Evolutionary conservation across 176 grass and related monocot species (phyloP).

Genomic region (Cenchrus fungigraminus): DNA sequence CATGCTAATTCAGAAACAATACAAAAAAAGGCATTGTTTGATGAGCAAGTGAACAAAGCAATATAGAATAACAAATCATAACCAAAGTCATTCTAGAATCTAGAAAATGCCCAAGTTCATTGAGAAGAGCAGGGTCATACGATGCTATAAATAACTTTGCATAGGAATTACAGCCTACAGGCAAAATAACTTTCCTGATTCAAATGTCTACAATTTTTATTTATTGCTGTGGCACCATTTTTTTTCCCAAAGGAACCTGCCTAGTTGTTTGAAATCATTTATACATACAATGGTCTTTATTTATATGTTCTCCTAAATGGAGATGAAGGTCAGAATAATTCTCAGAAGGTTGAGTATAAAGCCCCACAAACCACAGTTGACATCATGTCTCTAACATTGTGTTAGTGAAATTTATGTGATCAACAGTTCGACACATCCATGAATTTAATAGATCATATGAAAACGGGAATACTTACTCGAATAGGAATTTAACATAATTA

Average conservation of each 20-base stretch:
- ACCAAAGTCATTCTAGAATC: constrained; percentile 19
- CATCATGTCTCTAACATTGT: background rate
- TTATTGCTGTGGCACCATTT: background rate
- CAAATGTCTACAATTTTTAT: constrained; percentile 19
- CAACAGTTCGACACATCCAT: constrained; percentile 15
- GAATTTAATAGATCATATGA: background rate
- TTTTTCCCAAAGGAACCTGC: background rate
- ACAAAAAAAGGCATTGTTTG: background rate
- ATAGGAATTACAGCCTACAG: background rate
- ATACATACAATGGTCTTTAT: background rate
- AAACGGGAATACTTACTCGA: constrained; percentile 69
- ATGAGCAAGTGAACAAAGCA: constrained; percentile 21
- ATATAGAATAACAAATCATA: constrained; percentile 18
- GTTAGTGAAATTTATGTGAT: constrained; percentile 6
- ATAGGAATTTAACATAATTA: constrained; percentile 97
- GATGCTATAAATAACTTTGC: constrained; percentile 11
- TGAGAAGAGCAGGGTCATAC: background rate
- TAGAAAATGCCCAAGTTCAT: constrained; percentile 9
- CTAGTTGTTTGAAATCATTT: constrained; percentile 8
- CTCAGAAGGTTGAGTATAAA: constrained; percentile 28
- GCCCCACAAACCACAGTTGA: background rate
- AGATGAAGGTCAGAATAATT: constrained; percentile 28
- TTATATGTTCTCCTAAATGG: background rate
- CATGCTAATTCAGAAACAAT: constrained; percentile 7
- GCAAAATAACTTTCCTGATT: background rate